Evolutionary conservation across 208 protist genomes (phyloP).

Genomic region (Leishmania martiniquensis): DNA sequence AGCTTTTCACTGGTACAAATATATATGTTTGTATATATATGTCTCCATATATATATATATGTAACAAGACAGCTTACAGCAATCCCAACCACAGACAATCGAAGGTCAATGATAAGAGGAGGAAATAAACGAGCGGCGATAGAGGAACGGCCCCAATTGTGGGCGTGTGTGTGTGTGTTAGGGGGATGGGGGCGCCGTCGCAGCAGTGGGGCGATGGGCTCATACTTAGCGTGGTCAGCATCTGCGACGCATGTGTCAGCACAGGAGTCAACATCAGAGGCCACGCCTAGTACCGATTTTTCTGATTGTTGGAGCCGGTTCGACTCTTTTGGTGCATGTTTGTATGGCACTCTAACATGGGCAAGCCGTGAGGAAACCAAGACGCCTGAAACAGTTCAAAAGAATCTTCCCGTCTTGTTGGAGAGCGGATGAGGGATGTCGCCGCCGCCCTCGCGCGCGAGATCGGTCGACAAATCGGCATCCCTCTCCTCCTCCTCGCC

Average conservation of each 20-base stretch:
- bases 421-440: background rate
- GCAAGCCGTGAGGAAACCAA: background rate
- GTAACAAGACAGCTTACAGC: background rate
- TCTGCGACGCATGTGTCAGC: background rate
- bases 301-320: background rate
- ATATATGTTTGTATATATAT: background rate
- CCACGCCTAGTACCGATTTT: background rate
- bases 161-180: background rate
- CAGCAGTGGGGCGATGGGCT: background rate
- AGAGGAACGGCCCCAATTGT: too few relatives aligned
- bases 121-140: background rate
- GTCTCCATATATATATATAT: background rate
- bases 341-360: background rate
- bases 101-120: too few relatives aligned
- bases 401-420: background rate
- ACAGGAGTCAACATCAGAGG: background rate
- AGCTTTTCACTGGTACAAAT: background rate
- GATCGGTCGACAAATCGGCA: conserved; percentile 31
- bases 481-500: background rate
- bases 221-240: background rate
- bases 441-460: conserved; percentile 23
- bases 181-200: background rate
- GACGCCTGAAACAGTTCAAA: background rate
- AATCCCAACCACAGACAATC: too few relatives aligned
- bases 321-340: background rate